Evolutionary conservation across 1,284 basidiomycete species (phyloP).

Genomic region (Neolentinus lepideus): DNA sequence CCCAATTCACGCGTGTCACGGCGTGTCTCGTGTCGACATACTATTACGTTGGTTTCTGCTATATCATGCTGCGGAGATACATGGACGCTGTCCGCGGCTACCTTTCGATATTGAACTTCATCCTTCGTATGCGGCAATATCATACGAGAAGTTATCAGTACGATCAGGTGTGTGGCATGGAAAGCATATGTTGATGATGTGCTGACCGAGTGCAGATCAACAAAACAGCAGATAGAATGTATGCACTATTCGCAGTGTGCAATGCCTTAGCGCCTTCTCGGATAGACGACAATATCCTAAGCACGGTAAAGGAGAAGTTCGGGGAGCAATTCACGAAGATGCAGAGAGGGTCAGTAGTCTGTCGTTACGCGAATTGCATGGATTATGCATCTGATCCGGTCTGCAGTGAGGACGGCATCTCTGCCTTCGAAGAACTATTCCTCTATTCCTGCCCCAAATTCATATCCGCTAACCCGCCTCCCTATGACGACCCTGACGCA

Average conservation of each 20-base stretch:
- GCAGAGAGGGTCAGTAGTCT: constrained; percentile 61
- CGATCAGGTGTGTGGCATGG: constrained; percentile 61
- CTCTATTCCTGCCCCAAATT: constrained; percentile 94
- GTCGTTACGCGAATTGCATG: not conserved
- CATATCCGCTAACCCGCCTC: constrained; percentile 89
- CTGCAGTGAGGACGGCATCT: constrained; percentile 62
- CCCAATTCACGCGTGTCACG: constrained; percentile 85
- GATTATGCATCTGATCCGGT: not conserved
- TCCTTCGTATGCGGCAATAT: constrained; percentile 89
- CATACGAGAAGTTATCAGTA: constrained; percentile 96
- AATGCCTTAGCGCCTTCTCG: constrained; percentile 87
- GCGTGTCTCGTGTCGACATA: constrained; percentile 93
- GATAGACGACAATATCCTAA: constrained; percentile 92
- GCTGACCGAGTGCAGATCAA: constrained; percentile 59
- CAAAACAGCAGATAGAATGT: constrained; percentile 97
- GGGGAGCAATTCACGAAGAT: constrained; percentile 89
- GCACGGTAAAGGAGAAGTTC: constrained; percentile 89
- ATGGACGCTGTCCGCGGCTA: constrained; percentile 94
- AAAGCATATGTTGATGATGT: not conserved
- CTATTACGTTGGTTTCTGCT: constrained; percentile 96
- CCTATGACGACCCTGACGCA: constrained; percentile 78
- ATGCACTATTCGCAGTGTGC: constrained; percentile 91
- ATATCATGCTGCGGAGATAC: constrained; percentile 91
- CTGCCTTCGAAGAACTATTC: constrained; percentile 93
- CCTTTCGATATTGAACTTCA: constrained; percentile 89